Conservation (phyloP, 2,329 filamentous ascomycete genomes). For the Tolypocladium capitatum region DNA sequence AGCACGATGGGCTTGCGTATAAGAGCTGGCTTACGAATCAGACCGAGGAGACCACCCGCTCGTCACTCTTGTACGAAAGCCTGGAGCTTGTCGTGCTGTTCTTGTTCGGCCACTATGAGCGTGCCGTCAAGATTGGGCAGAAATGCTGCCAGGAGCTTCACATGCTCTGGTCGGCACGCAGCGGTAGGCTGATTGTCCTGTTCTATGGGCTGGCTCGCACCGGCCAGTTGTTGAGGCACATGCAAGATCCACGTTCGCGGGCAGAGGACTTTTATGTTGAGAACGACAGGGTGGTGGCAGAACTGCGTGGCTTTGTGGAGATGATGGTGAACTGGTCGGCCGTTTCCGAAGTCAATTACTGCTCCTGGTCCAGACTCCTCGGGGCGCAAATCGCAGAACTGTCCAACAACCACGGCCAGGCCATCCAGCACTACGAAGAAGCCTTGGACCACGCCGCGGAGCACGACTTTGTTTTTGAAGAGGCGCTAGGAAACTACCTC, state of each 20-base stretch:
- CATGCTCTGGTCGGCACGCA: constrained; percentile 46
- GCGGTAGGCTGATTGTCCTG: constrained; percentile 42
- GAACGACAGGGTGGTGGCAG: constrained; percentile 33
- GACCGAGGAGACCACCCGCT: constrained; percentile 46
- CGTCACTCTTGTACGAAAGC: constrained; percentile 55
- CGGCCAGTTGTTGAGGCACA: constrained; percentile 34
- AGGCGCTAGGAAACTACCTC: constrained; percentile 60
- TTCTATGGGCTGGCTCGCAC: constrained; percentile 47
- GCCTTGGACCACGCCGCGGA: constrained; percentile 59
- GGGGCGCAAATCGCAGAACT: constrained; percentile 58
- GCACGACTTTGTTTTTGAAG: constrained; percentile 54
- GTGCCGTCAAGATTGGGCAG: constrained; percentile 43
- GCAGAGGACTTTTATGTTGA: constrained; percentile 30
- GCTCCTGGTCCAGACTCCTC: constrained; percentile 54
- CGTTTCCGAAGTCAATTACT: constrained; percentile 58
- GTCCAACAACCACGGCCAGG: constrained; percentile 38
- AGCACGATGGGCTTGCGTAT: constrained; percentile 46
- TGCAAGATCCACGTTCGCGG: constrained; percentile 31
- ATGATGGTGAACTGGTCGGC: constrained; percentile 51
- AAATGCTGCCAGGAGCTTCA: constrained; percentile 31
- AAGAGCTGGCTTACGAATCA: constrained; percentile 43
- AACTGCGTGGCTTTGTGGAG: constrained; percentile 41
- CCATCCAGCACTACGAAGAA: constrained; percentile 54
- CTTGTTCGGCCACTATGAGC: constrained; percentile 48
- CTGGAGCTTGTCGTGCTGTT: constrained; percentile 51